phyloP scores from a whole-genome alignment of 148 eudicot genomes.

The Pharnaceum exiguum region DNA sequence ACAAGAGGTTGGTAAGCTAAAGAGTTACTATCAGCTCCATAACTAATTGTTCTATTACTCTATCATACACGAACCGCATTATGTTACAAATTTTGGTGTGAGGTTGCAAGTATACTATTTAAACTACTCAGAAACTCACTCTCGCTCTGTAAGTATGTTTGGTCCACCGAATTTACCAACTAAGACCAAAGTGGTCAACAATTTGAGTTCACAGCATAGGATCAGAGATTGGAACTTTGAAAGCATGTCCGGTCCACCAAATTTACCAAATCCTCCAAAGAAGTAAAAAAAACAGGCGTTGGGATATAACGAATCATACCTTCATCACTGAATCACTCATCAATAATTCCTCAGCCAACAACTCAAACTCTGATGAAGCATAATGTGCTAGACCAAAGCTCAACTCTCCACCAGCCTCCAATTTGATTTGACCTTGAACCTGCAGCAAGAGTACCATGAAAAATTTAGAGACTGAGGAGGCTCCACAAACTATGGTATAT shows the following conservation, averaged over 20 bases:
- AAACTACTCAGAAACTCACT: too few relatives aligned
- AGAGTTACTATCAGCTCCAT: too few relatives aligned
- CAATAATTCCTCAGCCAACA: conserved; percentile 89
- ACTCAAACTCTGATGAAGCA: conserved; percentile 85
- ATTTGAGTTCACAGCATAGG: neutral
- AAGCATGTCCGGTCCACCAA: neutral
- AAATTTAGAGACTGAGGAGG: neutral
- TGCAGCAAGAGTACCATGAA: conserved; percentile 23
- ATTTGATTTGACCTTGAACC: conserved; percentile 95
- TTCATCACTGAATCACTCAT: conserved; percentile 94
- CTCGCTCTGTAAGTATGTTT: too few relatives aligned
- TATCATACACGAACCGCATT: too few relatives aligned
- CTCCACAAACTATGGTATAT: neutral
- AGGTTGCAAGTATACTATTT: too few relatives aligned
- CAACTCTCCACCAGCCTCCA: conserved; percentile 64
- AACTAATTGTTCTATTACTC: too few relatives aligned
- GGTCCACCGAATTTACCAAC: too few relatives aligned
- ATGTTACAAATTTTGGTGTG: too few relatives aligned
- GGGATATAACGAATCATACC: conserved; percentile 30
- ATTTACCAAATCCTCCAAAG: neutral
- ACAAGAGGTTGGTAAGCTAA: too few relatives aligned
- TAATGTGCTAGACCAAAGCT: conserved; percentile 92
- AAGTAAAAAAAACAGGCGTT: neutral
- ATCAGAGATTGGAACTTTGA: too few relatives aligned
- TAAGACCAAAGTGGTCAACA: too few relatives aligned